Evolutionary conservation across 192 early-diverging fungal species (phyloP).

Genomic region (Chytriomyces hyalinus): DNA sequence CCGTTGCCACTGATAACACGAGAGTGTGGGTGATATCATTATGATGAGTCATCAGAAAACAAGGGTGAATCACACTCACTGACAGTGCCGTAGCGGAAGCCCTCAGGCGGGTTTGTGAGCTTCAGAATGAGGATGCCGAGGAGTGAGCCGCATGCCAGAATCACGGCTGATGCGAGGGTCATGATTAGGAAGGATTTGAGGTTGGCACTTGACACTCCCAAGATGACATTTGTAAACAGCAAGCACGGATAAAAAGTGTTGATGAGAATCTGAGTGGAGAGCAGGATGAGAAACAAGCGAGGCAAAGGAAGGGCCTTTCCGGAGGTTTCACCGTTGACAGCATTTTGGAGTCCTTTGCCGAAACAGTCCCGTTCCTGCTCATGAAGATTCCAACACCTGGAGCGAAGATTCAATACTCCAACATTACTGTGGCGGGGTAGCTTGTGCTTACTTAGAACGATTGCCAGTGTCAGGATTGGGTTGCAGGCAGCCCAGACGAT

Average conservation of each 20-base stretch:
- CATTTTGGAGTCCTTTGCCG: conserved; percentile 61
- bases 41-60: too few relatives aligned
- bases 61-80: background rate
- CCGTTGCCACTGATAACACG: conserved; percentile 17
- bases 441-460: background rate
- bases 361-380: background rate
- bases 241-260: conserved; percentile 42
- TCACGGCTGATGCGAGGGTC: conserved; percentile 20
- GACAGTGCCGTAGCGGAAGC: conserved; percentile 33
- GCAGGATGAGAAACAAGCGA: conserved; percentile 33
- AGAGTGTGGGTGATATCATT: background rate
- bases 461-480: conserved; percentile 6
- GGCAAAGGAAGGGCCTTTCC: background rate
- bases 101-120: conserved; percentile 31
- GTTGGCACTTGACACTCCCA: conserved; percentile 29
- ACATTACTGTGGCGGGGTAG: background rate
- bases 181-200: conserved; percentile 34
- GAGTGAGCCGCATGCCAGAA: conserved; percentile 1
- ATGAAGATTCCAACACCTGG: conserved; percentile 24
- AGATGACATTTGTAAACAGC: conserved; percentile 40
- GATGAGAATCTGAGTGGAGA: conserved; percentile 31
- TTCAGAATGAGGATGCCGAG: conserved; percentile 20
- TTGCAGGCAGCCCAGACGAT: conserved; percentile 27
- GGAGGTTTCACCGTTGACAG: conserved; percentile 58
- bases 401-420: background rate